A percentile compares a stretch with the other conserved stretches of the same genome.
These are phyloP conservation scores for Cladobotryum mycophilum DNA, from an alignment of 2,329 filamentous ascomycete genomes.

Conservation along the genomic window DNA sequence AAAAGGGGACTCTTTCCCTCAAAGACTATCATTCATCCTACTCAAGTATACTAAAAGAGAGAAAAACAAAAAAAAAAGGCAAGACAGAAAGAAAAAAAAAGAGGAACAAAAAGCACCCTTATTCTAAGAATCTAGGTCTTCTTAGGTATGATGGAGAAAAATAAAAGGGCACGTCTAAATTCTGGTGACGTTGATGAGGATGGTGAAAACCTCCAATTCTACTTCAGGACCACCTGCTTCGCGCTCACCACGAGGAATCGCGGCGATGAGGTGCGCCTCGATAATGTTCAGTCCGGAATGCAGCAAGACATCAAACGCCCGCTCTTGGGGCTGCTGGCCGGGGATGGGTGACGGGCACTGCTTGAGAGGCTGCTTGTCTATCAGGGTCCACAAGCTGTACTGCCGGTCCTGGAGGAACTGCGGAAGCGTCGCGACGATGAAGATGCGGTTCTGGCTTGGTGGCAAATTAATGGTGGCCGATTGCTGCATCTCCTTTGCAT, in stretches of 20 bases:
- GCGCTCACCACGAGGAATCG: conserved; percentile 55
- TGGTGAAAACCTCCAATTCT: conserved; percentile 71
- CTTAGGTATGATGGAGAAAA: no score
- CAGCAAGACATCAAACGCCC: conserved; percentile 70
- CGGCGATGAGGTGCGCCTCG: conserved; percentile 70
- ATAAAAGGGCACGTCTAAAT: not conserved
- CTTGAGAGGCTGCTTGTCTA: conserved; percentile 59
- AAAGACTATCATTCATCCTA: not conserved
- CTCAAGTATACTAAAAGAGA: not conserved
- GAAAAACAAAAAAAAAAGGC: not conserved
- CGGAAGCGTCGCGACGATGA: conserved; percentile 62
- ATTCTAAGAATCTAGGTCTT: not conserved
- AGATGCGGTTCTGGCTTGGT: conserved; percentile 60
- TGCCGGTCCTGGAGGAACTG: conserved; percentile 58
- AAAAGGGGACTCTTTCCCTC: not conserved
- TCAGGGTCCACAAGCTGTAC: conserved; percentile 69
- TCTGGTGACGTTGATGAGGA: conserved; percentile 65
- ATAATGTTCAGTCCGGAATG: conserved; percentile 69
- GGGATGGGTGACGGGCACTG: conserved; percentile 41
- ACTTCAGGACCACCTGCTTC: conserved; percentile 54
- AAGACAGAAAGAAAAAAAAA: not conserved
- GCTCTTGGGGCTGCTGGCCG: conserved; percentile 51
- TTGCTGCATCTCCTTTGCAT: conserved; percentile 60
- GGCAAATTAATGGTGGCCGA: conserved; percentile 67
- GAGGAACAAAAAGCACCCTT: not conserved